A percentile compares a stretch with the other conserved stretches of the same genome.
Conservation (phyloP, 2,329 filamentous ascomycete genomes). For the Colletotrichum incanum region DNA sequence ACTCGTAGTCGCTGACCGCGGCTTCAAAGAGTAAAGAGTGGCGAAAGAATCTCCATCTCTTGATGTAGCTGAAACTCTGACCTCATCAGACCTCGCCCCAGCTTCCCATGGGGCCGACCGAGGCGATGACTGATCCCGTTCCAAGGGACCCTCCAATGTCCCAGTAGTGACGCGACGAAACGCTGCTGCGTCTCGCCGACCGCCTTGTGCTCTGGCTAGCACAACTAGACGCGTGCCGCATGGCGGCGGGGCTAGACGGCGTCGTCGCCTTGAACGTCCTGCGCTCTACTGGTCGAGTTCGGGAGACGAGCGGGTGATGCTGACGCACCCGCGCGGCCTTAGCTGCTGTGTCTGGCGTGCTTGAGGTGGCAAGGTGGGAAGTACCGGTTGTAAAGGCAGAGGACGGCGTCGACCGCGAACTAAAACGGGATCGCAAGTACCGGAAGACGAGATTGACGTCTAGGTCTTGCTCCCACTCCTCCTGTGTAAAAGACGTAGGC, state of each 20-base stretch:
- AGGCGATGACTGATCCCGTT: slow-evolving; percentile 79
- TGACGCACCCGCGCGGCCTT: slow-evolving; percentile 89
- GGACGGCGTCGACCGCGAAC: slow-evolving; percentile 62
- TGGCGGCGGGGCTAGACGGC: slow-evolving; percentile 63
- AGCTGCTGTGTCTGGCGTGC: slow-evolving; percentile 77
- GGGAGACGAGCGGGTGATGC: slow-evolving; percentile 87
- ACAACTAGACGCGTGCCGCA: slow-evolving; percentile 77
- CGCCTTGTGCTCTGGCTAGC: slow-evolving; percentile 90
- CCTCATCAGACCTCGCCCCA: slow-evolving; percentile 81
- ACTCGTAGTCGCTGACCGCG: slow-evolving; percentile 4
- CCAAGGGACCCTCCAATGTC: slow-evolving; percentile 87
- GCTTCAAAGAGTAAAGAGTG: background rate
- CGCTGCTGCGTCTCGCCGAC: slow-evolving; percentile 76
- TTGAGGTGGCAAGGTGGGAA: slow-evolving; percentile 64
- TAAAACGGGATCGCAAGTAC: slow-evolving; percentile 85
- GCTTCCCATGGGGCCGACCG: slow-evolving; percentile 78
- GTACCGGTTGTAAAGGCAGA: slow-evolving; percentile 60
- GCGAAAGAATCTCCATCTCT: background rate
- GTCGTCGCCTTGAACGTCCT: slow-evolving; percentile 70
- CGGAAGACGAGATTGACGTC: slow-evolving; percentile 94
- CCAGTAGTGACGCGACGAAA: slow-evolving; percentile 91
- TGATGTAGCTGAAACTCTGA: slow-evolving; percentile 6
- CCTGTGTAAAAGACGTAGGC: slow-evolving; percentile 68
- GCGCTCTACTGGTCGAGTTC: slow-evolving; percentile 66
- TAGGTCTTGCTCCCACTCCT: slow-evolving; percentile 95